Evolutionary conservation across 805 yeast species (phyloP).

Genomic region (Pichia cabralensis): DNA sequence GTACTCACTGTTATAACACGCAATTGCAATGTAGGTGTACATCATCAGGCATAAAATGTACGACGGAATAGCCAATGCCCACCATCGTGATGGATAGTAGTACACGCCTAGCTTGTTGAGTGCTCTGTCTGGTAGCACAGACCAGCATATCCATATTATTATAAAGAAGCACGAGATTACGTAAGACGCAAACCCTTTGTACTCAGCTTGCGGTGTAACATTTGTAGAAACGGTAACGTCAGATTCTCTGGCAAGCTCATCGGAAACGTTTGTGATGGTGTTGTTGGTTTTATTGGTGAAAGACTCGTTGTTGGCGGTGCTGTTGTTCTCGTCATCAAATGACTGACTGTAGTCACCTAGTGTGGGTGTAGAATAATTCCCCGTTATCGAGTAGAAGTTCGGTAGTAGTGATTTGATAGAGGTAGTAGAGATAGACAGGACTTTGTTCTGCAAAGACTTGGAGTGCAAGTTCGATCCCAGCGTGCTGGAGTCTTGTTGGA

Average conservation of each 20-base stretch:
- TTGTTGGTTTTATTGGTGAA: constrained; percentile 9
- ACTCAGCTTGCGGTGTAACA: constrained; percentile 57
- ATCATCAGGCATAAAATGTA: constrained; percentile 61
- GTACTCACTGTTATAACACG: constrained; percentile 67
- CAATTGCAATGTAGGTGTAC: constrained; percentile 60
- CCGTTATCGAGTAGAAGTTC: no score
- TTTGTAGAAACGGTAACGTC: constrained; percentile 55
- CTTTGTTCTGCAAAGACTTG: no score
- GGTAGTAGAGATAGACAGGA: no score
- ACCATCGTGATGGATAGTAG: constrained; percentile 84
- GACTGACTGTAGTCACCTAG: no score
- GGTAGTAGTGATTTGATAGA: no score
- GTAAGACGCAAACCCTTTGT: constrained; percentile 79
- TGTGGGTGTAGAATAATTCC: no score
- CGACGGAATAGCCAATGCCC: constrained; percentile 78
- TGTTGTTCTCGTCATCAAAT: no score
- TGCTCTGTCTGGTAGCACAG: constrained; percentile 52
- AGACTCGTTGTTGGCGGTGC: no score
- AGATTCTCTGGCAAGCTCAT: constrained; percentile 51
- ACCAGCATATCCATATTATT: constrained; percentile 59
- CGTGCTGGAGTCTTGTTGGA: no score
- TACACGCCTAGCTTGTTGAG: constrained; percentile 48
- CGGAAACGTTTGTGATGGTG: constrained; percentile 26
- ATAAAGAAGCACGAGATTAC: constrained; percentile 53
- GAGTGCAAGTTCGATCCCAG: no score